A percentile compares a stretch with the other conserved stretches of the same genome.
Evolutionary conservation across 2,329 filamentous ascomycete species (phyloP).

Genomic region (Xylariales sp.): DNA sequence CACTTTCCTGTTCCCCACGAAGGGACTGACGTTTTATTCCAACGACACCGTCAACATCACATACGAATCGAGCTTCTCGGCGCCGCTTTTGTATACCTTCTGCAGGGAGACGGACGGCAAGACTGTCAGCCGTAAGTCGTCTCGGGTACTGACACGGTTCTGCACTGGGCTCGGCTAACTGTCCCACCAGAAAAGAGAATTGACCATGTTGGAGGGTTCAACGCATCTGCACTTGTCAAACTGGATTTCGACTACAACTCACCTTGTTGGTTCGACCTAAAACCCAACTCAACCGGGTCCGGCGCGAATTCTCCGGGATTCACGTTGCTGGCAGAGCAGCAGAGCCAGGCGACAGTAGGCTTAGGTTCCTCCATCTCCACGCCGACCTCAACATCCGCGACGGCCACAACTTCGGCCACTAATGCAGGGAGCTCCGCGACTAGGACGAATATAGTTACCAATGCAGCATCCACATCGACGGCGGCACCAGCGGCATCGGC

Average conservation of each 20-base stretch:
- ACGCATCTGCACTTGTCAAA: constrained; percentile 4
- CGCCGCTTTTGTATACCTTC: constrained; percentile 7
- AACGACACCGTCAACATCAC: constrained; percentile 9
- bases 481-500: neutral
- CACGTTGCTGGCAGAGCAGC: neutral
- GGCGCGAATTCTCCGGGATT: constrained; percentile 8
- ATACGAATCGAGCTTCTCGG: constrained; percentile 5
- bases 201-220: constrained; percentile 4
- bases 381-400: neutral
- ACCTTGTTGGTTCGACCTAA: constrained; percentile 12
- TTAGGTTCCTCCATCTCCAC: constrained; percentile 1
- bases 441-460: neutral
- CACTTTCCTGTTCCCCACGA: neutral
- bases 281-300: neutral
- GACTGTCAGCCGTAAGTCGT: constrained; percentile 2
- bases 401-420: neutral
- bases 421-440: neutral
- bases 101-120: constrained; percentile 3
- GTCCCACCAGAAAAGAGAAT: neutral
- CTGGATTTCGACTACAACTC: constrained; percentile 7
- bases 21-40: constrained; percentile 4
- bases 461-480: neutral
- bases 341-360: constrained; percentile 7
- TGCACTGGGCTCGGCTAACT: neutral
- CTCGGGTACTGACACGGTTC: neutral